Percentiles rank a stretch among this genome's conserved stretches.
Conservation (phyloP, 2,329 filamentous ascomycete species). For the Ceratocystis papillata region DNA sequence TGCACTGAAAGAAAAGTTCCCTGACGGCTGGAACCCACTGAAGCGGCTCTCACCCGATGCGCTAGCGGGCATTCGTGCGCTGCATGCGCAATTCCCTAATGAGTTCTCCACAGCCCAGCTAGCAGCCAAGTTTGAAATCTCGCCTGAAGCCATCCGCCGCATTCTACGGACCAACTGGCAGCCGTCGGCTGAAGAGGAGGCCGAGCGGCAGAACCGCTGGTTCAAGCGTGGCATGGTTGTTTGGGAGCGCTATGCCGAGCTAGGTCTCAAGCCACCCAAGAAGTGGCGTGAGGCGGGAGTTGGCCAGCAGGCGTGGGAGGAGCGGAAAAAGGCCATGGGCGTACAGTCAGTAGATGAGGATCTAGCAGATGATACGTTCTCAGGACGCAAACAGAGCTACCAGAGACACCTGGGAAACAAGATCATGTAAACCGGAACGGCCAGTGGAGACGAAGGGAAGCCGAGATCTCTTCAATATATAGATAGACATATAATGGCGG, state of each 20-base stretch:
- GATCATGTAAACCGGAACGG: slow-evolving; percentile 18
- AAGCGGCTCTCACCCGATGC: slow-evolving; percentile 89
- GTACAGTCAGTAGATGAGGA: not conserved
- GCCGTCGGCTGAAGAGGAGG: slow-evolving; percentile 47
- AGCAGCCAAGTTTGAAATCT: slow-evolving; percentile 71
- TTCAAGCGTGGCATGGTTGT: slow-evolving; percentile 48
- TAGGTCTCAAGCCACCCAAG: slow-evolving; percentile 51
- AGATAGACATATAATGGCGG: no score
- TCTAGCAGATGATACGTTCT: not conserved
- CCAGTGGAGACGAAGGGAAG: no score
- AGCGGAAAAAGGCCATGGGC: slow-evolving; percentile 11
- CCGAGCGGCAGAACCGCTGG: slow-evolving; percentile 50
- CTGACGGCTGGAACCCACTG: slow-evolving; percentile 66
- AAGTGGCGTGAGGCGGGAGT: slow-evolving; percentile 50
- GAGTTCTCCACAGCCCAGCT: slow-evolving; percentile 65
- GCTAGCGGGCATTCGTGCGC: slow-evolving; percentile 73
- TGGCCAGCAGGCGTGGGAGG: slow-evolving; percentile 23
- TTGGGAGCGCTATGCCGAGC: slow-evolving; percentile 49
- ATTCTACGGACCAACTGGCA: slow-evolving; percentile 74
- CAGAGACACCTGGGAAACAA: slow-evolving; percentile 19
- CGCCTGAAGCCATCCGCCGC: slow-evolving; percentile 72
- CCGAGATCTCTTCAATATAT: no score
- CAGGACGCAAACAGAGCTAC: slow-evolving; percentile 1
- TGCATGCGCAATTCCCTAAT: slow-evolving; percentile 67
- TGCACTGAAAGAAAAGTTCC: slow-evolving; percentile 66